Evolutionary conservation across 768 basidiomycete genomes (phyloP), one percentile per base, ranked within the genome.

Genomic region (Clitopilus hobsonii): DNA sequence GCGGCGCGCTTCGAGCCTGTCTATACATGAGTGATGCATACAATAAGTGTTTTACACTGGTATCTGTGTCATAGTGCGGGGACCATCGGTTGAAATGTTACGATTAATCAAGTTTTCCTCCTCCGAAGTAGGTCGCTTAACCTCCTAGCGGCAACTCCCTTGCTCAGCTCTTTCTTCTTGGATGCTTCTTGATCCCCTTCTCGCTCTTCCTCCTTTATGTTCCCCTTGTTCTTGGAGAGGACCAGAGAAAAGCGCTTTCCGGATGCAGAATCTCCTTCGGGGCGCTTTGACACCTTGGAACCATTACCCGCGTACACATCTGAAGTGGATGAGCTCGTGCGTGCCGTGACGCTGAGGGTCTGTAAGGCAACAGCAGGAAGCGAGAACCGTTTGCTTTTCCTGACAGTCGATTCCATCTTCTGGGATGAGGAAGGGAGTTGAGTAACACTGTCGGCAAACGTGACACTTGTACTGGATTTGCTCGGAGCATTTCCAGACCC

Each of bases 341-440:
- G 77, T 20, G 86, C 81, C 25, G 84, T 86, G 13, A 91, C 88
- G 16, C 80, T 82, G 26, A 83, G 83, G 26, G 84, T 83, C 59
- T 91, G 88, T 66, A 91, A 59, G 30, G 86, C 88, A 30, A 92
- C 74, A n/a, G 87, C 38, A 84, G 89, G 88, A 48, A 87, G 57
- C 45, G 89, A 90, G 61, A 89, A 90, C 36, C 88, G 79, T 64
- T 88, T 88, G 61, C 74, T 74, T 61, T 82, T 67, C 60, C 85
- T 71, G 41, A 77, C 79, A 0, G 86, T 88, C 57, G 88, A 79
- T 64, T 88, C 88, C 61, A 65, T 75, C 56, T 75, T 61, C 49
- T 68, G 67, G 0, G 67, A 67, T 23, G 60, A 53, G 6, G 65
- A 61, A 11, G 71, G 65, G 14, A 65, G 14, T 7, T 54, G 45